Conservation (phyloP, 2,329 filamentous ascomycete genomes). For the Nemania abortiva region DNA sequence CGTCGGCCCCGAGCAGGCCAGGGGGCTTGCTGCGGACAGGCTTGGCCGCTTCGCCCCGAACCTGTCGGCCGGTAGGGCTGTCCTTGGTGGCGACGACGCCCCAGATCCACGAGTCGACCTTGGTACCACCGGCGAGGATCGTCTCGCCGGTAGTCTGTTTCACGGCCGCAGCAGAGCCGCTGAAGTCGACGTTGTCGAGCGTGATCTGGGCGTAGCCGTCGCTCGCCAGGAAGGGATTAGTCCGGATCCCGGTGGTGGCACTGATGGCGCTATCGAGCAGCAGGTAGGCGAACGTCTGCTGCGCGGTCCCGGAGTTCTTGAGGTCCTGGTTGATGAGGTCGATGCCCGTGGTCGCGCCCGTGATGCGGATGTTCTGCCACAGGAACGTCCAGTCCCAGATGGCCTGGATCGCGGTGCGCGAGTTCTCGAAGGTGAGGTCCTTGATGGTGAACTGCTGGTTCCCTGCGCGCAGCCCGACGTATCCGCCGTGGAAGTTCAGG, state of each 20-base stretch:
- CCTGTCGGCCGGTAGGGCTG: background rate
- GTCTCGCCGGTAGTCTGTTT: background rate
- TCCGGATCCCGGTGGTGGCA: background rate
- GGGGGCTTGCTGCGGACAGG: background rate
- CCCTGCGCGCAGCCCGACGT: background rate
- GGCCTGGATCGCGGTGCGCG: background rate
- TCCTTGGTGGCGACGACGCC: background rate
- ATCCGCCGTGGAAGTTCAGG: background rate
- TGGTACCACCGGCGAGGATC: background rate
- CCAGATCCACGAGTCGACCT: background rate
- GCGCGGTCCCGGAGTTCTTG: background rate
- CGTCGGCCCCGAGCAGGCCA: background rate
- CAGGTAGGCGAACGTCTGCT: no score
- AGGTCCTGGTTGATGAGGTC: background rate
- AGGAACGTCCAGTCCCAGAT: constrained; percentile 21
- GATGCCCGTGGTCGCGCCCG: background rate
- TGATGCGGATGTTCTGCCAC: constrained; percentile 3
- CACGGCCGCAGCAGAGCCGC: background rate
- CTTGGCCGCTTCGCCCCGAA: background rate
- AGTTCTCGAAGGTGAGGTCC: background rate
- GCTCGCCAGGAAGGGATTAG: background rate
- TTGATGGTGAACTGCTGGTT: constrained; percentile 1
- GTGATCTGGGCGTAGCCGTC: background rate
- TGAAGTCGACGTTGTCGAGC: background rate
- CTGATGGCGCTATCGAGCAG: background rate